Evolutionary conservation across 768 basidiomycete species (phyloP), one percentile per base, ranked within the genome.

Genomic region (Filobasidium floriforme): DNA sequence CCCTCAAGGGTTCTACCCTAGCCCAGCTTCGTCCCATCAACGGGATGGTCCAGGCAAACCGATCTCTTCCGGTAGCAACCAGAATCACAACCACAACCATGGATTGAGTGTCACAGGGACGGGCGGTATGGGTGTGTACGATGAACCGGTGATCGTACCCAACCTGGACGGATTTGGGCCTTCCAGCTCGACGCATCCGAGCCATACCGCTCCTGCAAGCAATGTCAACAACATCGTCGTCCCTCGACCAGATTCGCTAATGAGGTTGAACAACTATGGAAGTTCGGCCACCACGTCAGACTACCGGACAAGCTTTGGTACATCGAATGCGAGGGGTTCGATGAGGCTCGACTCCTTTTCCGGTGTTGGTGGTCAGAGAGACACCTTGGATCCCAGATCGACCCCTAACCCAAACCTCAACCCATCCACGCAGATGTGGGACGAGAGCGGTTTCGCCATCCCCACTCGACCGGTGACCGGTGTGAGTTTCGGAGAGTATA

Each of bases 261-360:
- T 28, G 24, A 22, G 54, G 19, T 26, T 57, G n/a, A 32, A 57
- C 24, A 57, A 15, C 22, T 26, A 57, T 28, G 22, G 29, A 26
- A 49, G 46, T 49, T 49, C 46, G 46, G 22, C 46, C 5, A 49
- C 22, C 5, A 49, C 22, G 14, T 49, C 46, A 24, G 54, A 57
- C 24, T 57, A 57, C 24, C 54, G 54, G 26, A 57, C 22, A 7
- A 57, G 18, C 7, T 57, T 57, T 24, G 54, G 26, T 57, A 57
- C 54, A 7, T 57, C 54, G 2, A 32, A 57, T 15, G 26, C 54
- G 24, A 24, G 54, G 22, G 54, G 54, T 15, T 24, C 54, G 54
- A 57, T 57, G 24, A 24, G 54, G 54, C 19, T 32, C n/a, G 54
- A n/a, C 4, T 51, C 46, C 19, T 51, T 37, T 9, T 9, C 32